phyloP scores from a whole-genome alignment of 164 flowering plant genomes.

The Macadamia tetraphylla region DNA sequence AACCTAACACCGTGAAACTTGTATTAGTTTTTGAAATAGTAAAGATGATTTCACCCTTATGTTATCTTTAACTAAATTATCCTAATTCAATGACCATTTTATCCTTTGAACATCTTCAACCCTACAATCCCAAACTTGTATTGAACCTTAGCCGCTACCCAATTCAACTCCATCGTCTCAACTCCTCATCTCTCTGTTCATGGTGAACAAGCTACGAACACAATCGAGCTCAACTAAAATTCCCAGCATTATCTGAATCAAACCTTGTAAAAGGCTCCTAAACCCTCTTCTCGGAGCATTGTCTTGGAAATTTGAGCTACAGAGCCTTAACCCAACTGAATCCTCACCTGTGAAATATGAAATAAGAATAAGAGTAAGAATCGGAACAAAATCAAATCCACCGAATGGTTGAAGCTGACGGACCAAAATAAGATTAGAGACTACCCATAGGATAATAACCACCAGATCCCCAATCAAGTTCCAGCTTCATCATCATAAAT shows the following conservation, averaged over 20 bases:
- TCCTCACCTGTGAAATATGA: constrained; percentile 60
- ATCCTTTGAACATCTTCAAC: too few relatives aligned
- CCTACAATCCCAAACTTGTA: too few relatives aligned
- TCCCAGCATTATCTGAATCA: neutral
- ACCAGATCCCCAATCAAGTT: neutral
- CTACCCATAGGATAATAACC: neutral
- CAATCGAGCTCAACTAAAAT: neutral
- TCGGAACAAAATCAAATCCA: constrained; percentile 1
- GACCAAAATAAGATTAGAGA: neutral
- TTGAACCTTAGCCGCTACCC: too few relatives aligned
- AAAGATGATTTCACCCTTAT: too few relatives aligned
- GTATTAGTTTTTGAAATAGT: too few relatives aligned
- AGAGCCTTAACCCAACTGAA: constrained; percentile 95
- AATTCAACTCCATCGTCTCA: too few relatives aligned
- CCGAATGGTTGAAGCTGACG: neutral
- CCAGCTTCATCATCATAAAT: too few relatives aligned
- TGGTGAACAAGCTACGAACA: neutral
- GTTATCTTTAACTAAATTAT: too few relatives aligned
- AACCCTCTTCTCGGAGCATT: constrained; percentile 81
- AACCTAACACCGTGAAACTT: too few relatives aligned
- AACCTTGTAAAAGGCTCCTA: constrained; percentile 93
- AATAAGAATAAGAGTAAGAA: neutral
- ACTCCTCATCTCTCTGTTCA: constrained; percentile 66
- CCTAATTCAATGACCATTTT: too few relatives aligned
- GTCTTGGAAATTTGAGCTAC: constrained; percentile 60